Evolutionary conservation across 2,329 filamentous ascomycete genomes (phyloP), one percentile per base, ranked within the genome.

Genomic region (Rhynchosporium agropyri): DNA sequence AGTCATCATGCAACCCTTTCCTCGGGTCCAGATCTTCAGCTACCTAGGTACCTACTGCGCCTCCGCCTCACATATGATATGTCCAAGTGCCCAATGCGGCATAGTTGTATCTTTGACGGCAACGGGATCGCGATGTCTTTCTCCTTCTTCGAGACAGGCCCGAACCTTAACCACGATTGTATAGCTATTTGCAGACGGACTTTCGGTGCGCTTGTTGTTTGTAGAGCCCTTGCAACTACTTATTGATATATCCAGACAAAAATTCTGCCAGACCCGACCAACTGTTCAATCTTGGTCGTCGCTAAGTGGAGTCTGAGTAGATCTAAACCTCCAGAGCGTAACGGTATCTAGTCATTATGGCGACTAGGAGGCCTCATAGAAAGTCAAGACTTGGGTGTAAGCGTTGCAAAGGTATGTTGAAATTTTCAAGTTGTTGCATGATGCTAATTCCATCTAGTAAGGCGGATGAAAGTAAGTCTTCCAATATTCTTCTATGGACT

Each of bases 341-440:
- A 36, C 33, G 33, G 33, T 28, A 28, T 29, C 8, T 1, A 33
- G 15, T 13, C 38, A 49, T 29, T 7, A 67, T 67, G 65, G 29
- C 58, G 26, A 61, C 56, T 45, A 79, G 85, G 70, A 79, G 84
- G 73, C 86, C 85, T 55, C 87, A 89, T 75, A 88, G 85, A 71
- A 89, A 88, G 77, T 88, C 85, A 57, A 80, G 86, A 66, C 80
- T 85, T 58, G 87, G 87, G 48, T 89, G 87, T 69, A 79, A 80
- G 63, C 78, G 83, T 60, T 89, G 87, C 75, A 89, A 89, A 77
- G 78, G 79, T 62, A 79, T 85, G 67, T 88, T 13, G 5, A 45
- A 10, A 31, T 12, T 4, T 10, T 26, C 20, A 3, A 33, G 4
- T 12, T 33, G n/a, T 13, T 20, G 2, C 6, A 29, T 20, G 40